Percentiles rank a stretch among this genome's conserved stretches.
Conservation (phyloP, 108 stramenopile genomes). For the Schizochytrium sp. region DNA sequence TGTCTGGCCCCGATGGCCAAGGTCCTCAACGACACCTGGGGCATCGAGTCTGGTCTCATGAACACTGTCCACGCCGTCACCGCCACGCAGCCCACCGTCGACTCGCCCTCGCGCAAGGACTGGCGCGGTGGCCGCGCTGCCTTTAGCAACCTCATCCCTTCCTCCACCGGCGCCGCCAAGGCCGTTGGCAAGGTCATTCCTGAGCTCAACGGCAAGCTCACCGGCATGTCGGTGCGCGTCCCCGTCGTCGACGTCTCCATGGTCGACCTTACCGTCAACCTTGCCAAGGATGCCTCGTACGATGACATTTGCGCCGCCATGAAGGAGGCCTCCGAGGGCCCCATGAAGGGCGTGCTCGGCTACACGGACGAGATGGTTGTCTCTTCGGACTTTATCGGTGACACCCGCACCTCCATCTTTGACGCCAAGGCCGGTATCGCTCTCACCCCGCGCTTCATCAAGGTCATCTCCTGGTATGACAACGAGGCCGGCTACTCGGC, state of each 20-base stretch:
- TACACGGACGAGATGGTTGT: constrained; percentile 91
- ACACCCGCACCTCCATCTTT: constrained; percentile 83
- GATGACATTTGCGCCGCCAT: constrained; percentile 88
- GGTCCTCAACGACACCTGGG: constrained; percentile 94
- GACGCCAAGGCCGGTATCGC: constrained; percentile 96
- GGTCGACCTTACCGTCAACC: constrained; percentile 87
- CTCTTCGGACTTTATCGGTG: constrained; percentile 85
- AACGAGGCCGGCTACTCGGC: constrained; percentile 93
- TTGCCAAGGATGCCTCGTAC: constrained; percentile 84
- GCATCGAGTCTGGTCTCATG: constrained; percentile 92
- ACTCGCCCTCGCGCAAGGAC: constrained; percentile 94
- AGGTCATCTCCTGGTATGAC: constrained; percentile 98
- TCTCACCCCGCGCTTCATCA: constrained; percentile 90
- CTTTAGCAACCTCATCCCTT: constrained; percentile 96
- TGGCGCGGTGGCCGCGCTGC: constrained; percentile 96
- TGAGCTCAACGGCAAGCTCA: constrained; percentile 93
- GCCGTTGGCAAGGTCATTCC: constrained; percentile 94
- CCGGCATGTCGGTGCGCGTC: constrained; percentile 99
- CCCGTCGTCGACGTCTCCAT: constrained; percentile 95
- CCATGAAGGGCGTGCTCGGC: constrained; percentile 83
- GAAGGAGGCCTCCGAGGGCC: constrained; percentile 85
- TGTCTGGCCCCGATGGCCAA: constrained; percentile 95
- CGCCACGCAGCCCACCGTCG: constrained; percentile 94
- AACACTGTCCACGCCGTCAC: constrained; percentile 98
- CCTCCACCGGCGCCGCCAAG: constrained; percentile 89